Percentiles rank a stretch among this genome's conserved stretches.
phyloP scores from a whole-genome alignment of 1,284 basidiomycete species.

The Volvariella surrecta region DNA sequence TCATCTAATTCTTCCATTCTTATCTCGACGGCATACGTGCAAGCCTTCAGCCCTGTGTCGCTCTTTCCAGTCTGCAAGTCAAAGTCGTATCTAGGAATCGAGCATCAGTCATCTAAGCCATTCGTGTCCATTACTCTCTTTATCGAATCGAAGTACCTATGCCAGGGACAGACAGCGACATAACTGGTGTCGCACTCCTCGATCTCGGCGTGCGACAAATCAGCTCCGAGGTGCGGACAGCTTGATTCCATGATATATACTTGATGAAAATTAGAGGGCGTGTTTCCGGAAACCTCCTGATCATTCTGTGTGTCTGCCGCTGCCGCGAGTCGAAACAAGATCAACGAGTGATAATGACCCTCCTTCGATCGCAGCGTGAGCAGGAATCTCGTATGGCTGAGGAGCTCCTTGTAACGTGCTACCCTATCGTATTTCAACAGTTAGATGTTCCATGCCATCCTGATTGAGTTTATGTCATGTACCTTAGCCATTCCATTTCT shows the following conservation, averaged over 20 bases:
- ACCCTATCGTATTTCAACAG: conserved; percentile 28
- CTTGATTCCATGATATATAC: conserved; percentile 81
- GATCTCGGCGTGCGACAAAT: conserved; percentile 74
- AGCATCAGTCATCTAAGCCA: background rate
- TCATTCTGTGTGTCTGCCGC: conserved; percentile 12
- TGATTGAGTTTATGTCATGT: background rate
- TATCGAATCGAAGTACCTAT: conserved; percentile 42
- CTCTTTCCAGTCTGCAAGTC: conserved; percentile 64
- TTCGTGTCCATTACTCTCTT: background rate
- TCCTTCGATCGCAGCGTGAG: conserved; percentile 58
- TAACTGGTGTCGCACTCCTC: conserved; percentile 57
- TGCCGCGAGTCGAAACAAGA: conserved; percentile 59
- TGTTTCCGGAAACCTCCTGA: conserved; percentile 8
- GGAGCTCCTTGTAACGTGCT: conserved; percentile 36
- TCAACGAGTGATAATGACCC: conserved; percentile 59
- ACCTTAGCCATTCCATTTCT: background rate
- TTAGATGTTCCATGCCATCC: no score
- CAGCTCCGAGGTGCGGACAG: conserved; percentile 81
- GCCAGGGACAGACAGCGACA: conserved; percentile 78
- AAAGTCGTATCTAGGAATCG: conserved; percentile 72
- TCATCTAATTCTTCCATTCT: conserved; percentile 28
- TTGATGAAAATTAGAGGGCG: conserved; percentile 29
- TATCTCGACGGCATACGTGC: conserved; percentile 66
- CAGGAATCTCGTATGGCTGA: conserved; percentile 62
- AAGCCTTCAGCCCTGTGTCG: conserved; percentile 72